These are phyloP conservation scores for Aspergillus caelatus DNA, from an alignment of 2,329 filamentous ascomycete species.

Conservation along the genomic window DNA sequence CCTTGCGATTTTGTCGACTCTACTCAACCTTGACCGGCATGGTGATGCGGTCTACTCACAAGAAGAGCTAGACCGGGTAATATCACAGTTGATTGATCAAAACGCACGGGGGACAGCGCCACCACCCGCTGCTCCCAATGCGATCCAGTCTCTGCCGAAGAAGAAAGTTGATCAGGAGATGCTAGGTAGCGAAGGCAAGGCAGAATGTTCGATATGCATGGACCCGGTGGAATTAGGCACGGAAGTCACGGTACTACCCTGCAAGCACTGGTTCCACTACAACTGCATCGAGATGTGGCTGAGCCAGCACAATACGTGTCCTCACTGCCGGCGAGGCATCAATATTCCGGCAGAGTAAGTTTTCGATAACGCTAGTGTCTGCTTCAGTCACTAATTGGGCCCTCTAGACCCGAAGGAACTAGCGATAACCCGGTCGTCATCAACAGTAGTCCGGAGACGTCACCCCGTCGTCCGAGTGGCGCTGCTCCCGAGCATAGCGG, in stretches of 20 bases:
- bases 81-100: slow-evolving; percentile 85
- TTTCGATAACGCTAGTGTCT: too few species aligned
- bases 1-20: slow-evolving; percentile 48
- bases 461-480: slow-evolving; percentile 14
- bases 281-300: slow-evolving; percentile 83
- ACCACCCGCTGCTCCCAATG: slow-evolving; percentile 74
- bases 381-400: neutral
- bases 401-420: slow-evolving; percentile 16
- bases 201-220: slow-evolving; percentile 94
- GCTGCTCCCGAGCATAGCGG: neutral
- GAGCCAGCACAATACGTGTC: slow-evolving; percentile 88
- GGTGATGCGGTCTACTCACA: slow-evolving; percentile 90
- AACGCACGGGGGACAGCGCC: slow-evolving; percentile 74
- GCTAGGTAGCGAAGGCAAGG: slow-evolving; percentile 67
- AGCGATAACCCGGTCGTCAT: slow-evolving; percentile 23
- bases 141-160: slow-evolving; percentile 73
- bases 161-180: slow-evolving; percentile 71
- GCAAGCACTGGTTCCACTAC: slow-evolving; percentile 92
- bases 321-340: slow-evolving; percentile 54
- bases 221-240: slow-evolving; percentile 75
- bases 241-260: slow-evolving; percentile 77
- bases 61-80: slow-evolving; percentile 85
- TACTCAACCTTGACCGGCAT: slow-evolving; percentile 48
- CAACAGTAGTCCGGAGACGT: slow-evolving; percentile 19
- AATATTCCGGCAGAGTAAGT: slow-evolving; percentile 29